phyloP scores from a whole-genome alignment of 192 early-diverging fungal genomes.

The Physocladia obscura region DNA sequence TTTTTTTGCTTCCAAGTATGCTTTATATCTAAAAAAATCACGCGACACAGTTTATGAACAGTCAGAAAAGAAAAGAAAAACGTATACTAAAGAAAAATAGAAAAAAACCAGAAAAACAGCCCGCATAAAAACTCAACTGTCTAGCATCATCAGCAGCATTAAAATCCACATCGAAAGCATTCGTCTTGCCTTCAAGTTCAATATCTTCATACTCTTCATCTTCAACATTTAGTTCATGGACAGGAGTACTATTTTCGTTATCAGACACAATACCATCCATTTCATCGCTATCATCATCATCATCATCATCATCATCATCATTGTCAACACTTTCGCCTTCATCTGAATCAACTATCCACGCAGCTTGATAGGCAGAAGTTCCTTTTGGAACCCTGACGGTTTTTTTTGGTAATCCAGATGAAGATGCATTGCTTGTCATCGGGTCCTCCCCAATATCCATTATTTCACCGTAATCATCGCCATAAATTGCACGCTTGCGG shows the following conservation, averaged over 20 bases:
- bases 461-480: conserved; percentile 20
- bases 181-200: conserved; percentile 40
- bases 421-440: not conserved
- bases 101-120: not conserved
- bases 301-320: conserved; percentile 45
- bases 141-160: conserved; percentile 38
- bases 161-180: conserved; percentile 38
- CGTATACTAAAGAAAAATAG: not conserved
- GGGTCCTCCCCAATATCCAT: conserved; percentile 14
- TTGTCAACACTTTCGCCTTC: conserved; percentile 67
- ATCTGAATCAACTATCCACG: conserved; percentile 90
- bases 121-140: conserved; percentile 22
- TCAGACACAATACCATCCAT: conserved; percentile 65
- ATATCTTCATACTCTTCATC: conserved; percentile 54
- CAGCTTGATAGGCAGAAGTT: conserved; percentile 95
- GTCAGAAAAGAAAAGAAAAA: not conserved
- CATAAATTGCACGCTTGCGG: conserved; percentile 16
- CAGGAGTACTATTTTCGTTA: conserved; percentile 58
- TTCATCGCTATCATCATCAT: conserved; percentile 44
- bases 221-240: conserved; percentile 34
- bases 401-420: not conserved
- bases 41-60: conserved; percentile 17
- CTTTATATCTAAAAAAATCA: conserved; percentile 34
- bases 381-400: conserved; percentile 83
- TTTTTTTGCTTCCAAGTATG: conserved; percentile 66